Evolutionary conservation across 1,139 yeast species (phyloP).

Genomic region (Geotrichum phurueaensis): DNA sequence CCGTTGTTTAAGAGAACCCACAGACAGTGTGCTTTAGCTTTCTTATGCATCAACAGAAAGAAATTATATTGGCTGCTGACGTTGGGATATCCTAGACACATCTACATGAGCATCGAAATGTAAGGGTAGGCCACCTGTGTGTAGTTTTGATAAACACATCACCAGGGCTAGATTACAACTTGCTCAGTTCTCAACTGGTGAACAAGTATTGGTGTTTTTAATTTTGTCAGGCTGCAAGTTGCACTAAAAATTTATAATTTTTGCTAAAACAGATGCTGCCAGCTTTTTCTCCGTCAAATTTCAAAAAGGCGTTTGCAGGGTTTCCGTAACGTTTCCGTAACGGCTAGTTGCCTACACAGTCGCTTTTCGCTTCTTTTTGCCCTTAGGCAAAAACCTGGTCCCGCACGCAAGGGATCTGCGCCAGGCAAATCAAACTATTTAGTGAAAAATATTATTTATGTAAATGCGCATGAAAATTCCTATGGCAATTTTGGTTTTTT

Average conservation of each 20-base stretch:
- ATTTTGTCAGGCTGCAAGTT: too few species aligned
- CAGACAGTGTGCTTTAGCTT: neutral
- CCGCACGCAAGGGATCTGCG: neutral
- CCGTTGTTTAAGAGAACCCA: neutral
- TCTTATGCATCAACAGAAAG: neutral
- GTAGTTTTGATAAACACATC: neutral
- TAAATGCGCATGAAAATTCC: neutral
- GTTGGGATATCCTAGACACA: neutral
- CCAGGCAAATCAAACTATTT: neutral
- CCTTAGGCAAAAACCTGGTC: neutral
- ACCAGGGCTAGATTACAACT: neutral
- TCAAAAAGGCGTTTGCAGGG: neutral
- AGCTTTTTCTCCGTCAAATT: neutral
- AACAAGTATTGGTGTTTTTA: too few species aligned
- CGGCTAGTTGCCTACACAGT: neutral
- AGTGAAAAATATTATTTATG: neutral
- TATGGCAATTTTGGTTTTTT: neutral
- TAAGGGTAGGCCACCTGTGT: neutral
- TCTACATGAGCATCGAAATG: neutral
- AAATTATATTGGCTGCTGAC: neutral
- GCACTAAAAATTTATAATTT: neutral
- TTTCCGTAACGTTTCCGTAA: too few species aligned
- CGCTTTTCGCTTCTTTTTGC: neutral
- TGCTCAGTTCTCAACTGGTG: neutral
- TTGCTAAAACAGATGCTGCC: neutral